These are phyloP conservation scores for Thuja plicata DNA, from an alignment of 83 land plant genomes.

Conservation along the genomic window DNA sequence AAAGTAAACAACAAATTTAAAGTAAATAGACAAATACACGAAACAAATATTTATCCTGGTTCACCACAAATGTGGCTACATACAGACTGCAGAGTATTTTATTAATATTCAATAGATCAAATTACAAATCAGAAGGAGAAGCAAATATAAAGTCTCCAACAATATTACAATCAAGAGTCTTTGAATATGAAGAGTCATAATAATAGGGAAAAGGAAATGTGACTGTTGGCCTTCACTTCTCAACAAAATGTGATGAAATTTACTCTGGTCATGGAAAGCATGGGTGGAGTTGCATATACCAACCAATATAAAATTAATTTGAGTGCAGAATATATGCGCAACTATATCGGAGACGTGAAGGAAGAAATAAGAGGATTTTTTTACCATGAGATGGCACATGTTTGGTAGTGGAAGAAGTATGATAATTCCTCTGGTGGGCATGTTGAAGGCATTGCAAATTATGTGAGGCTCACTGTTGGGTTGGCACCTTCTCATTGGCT, in stretches of 20 bases:
- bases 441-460: constrained; percentile 62
- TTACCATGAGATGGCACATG: constrained; percentile 63
- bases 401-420: constrained; percentile 60
- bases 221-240: too few relatives aligned
- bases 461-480: constrained; percentile 41
- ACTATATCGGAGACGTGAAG: constrained; percentile 33
- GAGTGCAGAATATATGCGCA: constrained; percentile 34
- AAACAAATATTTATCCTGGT: too few relatives aligned
- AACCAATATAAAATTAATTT: constrained; percentile 31
- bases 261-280: constrained; percentile 23
- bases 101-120: too few relatives aligned
- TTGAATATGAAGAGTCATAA: too few relatives aligned
- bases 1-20: too few relatives aligned
- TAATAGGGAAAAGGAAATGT: too few relatives aligned
- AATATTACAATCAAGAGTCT: too few relatives aligned
- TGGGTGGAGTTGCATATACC: constrained; percentile 39
- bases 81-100: too few relatives aligned
- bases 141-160: too few relatives aligned
- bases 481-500: constrained; percentile 42
- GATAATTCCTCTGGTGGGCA: constrained; percentile 39
- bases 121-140: too few relatives aligned
- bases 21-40: too few relatives aligned
- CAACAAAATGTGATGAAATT: constrained; percentile 18
- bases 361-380: constrained; percentile 38
- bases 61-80: too few relatives aligned